Evolutionary conservation across 2,329 filamentous ascomycete species (phyloP).

Genomic region (Ophiognomonia clavigignenti-juglandacearum): DNA sequence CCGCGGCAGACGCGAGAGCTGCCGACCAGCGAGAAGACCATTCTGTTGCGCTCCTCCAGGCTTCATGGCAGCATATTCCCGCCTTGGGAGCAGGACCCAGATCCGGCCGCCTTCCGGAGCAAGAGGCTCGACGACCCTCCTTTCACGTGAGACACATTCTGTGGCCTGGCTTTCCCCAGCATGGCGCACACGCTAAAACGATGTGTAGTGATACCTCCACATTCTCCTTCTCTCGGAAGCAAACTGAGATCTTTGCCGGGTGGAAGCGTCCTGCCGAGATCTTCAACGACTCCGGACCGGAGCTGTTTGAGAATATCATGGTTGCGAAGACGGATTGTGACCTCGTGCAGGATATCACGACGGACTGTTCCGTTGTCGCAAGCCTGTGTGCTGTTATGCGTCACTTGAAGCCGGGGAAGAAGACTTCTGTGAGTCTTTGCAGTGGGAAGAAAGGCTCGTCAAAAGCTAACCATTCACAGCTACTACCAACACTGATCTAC

Average conservation of each 20-base stretch:
- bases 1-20: slow-evolving; percentile 52
- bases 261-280: slow-evolving; percentile 78
- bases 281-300: slow-evolving; percentile 33
- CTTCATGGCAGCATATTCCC: slow-evolving; percentile 81
- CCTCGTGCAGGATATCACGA: slow-evolving; percentile 90
- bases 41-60: slow-evolving; percentile 71
- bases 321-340: slow-evolving; percentile 56
- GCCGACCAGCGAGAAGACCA: slow-evolving; percentile 67
- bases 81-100: slow-evolving; percentile 69
- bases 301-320: slow-evolving; percentile 17
- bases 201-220: slow-evolving; percentile 59
- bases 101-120: slow-evolving; percentile 55
- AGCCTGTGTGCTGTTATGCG: slow-evolving; percentile 81
- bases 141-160: slow-evolving; percentile 56
- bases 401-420: slow-evolving; percentile 58
- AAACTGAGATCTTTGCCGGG: slow-evolving; percentile 70
- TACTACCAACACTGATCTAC: slow-evolving; percentile 68
- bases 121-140: slow-evolving; percentile 36
- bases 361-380: slow-evolving; percentile 95
- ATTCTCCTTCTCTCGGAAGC: slow-evolving; percentile 69
- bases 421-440: slow-evolving; percentile 57
- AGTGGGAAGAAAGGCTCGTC: background rate
- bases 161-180: slow-evolving; percentile 1
- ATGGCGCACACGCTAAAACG: slow-evolving; percentile 6
- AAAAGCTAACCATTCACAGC: slow-evolving; percentile 34